Base-by-base conservation (phyloP, 306 rosid species). In the Prunus salicina region DNA sequence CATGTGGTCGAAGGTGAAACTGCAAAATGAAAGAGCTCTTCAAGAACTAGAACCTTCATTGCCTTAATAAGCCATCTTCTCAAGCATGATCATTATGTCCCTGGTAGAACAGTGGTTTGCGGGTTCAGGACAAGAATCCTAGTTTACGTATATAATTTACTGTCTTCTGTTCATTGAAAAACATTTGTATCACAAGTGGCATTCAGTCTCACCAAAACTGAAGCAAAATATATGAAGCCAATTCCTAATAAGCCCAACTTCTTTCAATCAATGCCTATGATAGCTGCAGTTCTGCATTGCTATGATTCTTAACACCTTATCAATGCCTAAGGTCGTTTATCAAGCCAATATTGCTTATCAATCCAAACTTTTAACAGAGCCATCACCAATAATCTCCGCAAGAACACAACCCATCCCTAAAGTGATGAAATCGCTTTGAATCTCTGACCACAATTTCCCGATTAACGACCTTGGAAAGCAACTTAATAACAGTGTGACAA, bases 401-500 rank as follows among this genome's bases (percentile, higher is more conserved):
- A 14, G 95, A 84, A 73, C 95, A 92, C 67, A 77, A 49, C 6
- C 95, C 95, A 14, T 85, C 78, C 81, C 80, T 92, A 71, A 92
- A 92, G 86, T 89, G 93, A 82, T 89, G 97, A 84, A 91, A 91
- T 32, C 93, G 81, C 83, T 91, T 91, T 47, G 89, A 86, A 74
- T 91, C 97, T 84, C 91, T 87, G 28, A 91, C 91, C 71, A 91
- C 85, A 55, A 91, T 86, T 72, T 88, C 85, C 70, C 88, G 81
- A 81, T 76, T 68, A 19, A 79, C 89, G 25, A 57, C 79, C 64
- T 88, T 88, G n/a, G 97, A 86, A 43, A 89, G 82, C 69, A 91
- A 81, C 83, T 89, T 89, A 65, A 91, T 86, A 58, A 83, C 82
- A 32, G 77, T 56, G 58, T 92, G 97, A 75, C 97, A 89, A 67